Conservation (phyloP, 164 flowering plant species). For the Magnolia kwangsiensis region DNA sequence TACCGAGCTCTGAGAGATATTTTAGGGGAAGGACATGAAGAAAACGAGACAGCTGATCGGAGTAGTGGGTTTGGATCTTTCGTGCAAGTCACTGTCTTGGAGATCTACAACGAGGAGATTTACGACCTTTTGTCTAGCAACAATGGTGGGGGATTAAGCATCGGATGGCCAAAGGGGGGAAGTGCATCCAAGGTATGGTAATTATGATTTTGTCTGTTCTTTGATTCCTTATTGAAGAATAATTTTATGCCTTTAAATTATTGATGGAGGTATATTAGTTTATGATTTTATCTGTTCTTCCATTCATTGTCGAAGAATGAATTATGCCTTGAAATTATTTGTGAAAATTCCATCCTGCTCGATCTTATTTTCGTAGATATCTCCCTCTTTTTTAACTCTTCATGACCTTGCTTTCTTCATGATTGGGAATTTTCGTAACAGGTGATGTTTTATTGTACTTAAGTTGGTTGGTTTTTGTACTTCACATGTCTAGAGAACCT, state of each 20-base stretch:
- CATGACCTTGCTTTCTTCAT: too few relatives aligned
- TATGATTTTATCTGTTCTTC: neutral
- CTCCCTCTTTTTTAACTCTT: too few relatives aligned
- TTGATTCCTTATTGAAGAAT: slow-evolving; percentile 4
- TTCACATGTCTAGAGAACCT: too few relatives aligned
- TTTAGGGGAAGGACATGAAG: slow-evolving; percentile 52
- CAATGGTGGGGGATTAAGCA: slow-evolving; percentile 54
- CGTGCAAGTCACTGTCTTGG: slow-evolving; percentile 91
- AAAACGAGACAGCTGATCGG: slow-evolving; percentile 17
- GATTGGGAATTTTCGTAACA: too few relatives aligned
- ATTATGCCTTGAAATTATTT: neutral
- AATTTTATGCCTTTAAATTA: neutral
- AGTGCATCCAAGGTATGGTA: slow-evolving; percentile 70
- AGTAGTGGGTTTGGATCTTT: slow-evolving; percentile 43
- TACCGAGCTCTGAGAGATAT: slow-evolving; percentile 76
- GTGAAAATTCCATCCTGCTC: too few relatives aligned
- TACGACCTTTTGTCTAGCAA: slow-evolving; percentile 70
- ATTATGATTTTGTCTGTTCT: neutral
- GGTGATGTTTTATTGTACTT: too few relatives aligned
- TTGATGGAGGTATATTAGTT: slow-evolving; percentile 40
- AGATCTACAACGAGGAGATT: slow-evolving; percentile 95
- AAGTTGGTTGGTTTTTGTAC: too few relatives aligned
- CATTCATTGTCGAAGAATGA: slow-evolving; percentile 1
- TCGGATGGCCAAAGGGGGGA: slow-evolving; percentile 83
- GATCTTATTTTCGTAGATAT: too few relatives aligned